Percentiles rank a stretch among this genome's conserved stretches.
Evolutionary conservation across 768 basidiomycete genomes (phyloP).

Genomic region (Tulasnella sp.): DNA sequence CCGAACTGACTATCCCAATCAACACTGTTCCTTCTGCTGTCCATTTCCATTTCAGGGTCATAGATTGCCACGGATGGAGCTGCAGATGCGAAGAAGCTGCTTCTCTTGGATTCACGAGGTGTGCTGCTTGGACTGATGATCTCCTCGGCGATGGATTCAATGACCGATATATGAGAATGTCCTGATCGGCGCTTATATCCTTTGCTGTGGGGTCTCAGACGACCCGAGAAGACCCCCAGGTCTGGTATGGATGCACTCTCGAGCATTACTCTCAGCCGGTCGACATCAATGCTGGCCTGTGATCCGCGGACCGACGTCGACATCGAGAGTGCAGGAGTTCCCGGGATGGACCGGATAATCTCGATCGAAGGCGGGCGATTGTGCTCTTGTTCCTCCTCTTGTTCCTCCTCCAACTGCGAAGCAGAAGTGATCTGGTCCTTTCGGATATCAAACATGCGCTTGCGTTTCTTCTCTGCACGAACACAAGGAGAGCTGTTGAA

Average conservation of each 20-base stretch:
- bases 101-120: neutral
- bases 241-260: conserved; percentile 36
- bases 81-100: neutral
- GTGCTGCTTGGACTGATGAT: conserved; percentile 25
- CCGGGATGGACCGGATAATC: conserved; percentile 40
- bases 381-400: too few relatives aligned
- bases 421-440: conserved; percentile 34
- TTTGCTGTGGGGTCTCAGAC: conserved; percentile 46
- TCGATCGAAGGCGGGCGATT: too few relatives aligned
- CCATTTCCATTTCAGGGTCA: neutral
- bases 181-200: conserved; percentile 63
- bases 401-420: conserved; percentile 1
- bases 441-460: conserved; percentile 22
- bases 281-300: conserved; percentile 65
- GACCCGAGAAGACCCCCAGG: conserved; percentile 30
- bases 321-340: conserved; percentile 30
- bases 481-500: conserved; percentile 63
- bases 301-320: conserved; percentile 48
- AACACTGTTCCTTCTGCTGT: neutral
- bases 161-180: conserved; percentile 51
- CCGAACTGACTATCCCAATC: conserved; percentile 13
- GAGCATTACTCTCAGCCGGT: conserved; percentile 46
- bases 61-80: neutral
- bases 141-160: conserved; percentile 75
- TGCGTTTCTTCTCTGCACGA: conserved; percentile 40